A percentile compares a stretch with the other conserved stretches of the same genome.
These are phyloP conservation scores for Apocynum venetum DNA, from an alignment of 257 asterid genomes.

Conservation along the genomic window DNA sequence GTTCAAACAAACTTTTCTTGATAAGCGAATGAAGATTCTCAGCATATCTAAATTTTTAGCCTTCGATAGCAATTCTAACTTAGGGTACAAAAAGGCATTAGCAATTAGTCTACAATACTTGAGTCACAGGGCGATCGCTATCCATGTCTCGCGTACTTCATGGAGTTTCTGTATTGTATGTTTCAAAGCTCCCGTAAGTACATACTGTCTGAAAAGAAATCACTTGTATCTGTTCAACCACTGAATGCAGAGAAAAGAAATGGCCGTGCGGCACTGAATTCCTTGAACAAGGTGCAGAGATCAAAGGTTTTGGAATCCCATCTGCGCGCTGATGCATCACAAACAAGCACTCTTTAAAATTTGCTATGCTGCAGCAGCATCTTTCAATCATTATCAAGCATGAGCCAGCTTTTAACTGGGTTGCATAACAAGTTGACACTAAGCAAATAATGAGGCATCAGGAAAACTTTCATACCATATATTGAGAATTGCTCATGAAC, in stretches of 20 bases:
- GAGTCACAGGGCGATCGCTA: not conserved
- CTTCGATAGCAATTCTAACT: not conserved
- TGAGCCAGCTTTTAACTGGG: not conserved
- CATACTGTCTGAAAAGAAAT: not conserved
- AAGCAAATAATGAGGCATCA: not conserved
- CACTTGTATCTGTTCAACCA: not conserved
- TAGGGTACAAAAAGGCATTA: not conserved
- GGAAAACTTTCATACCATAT: not conserved
- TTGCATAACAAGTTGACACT: not conserved
- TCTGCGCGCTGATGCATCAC: not conserved
- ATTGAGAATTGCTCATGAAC: constrained; percentile 14
- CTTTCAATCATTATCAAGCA: not conserved
- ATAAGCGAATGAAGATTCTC: not conserved
- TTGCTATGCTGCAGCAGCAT: not conserved
- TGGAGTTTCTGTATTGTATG: not conserved
- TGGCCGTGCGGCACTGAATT: not conserved
- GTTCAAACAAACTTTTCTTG: no score
- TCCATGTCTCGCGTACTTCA: no score
- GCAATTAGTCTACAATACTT: not conserved
- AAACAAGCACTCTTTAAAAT: not conserved
- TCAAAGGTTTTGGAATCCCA: not conserved
- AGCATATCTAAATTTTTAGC: not conserved
- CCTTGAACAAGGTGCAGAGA: not conserved
- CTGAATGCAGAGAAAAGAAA: not conserved
- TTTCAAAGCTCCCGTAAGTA: not conserved